Evolutionary conservation across 192 early-diverging fungal species (phyloP).

Genomic region (Paraglomus brasilianum): DNA sequence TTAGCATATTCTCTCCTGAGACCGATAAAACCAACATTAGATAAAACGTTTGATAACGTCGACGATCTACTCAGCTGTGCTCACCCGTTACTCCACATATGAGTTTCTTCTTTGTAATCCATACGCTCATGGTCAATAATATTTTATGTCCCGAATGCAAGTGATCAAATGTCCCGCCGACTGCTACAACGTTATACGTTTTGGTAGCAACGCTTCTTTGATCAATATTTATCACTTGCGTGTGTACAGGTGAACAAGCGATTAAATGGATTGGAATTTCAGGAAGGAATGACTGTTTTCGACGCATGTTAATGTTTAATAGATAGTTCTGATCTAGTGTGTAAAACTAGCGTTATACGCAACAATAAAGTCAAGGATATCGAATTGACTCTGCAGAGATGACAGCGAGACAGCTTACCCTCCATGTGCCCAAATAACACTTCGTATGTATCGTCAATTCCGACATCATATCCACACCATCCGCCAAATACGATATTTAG

Average conservation of each 20-base stretch:
- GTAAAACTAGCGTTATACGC: too few species aligned
- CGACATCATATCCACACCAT: slow-evolving; percentile 61
- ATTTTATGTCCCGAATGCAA: slow-evolving; percentile 95
- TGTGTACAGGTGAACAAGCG: too few species aligned
- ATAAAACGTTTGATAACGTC: not conserved
- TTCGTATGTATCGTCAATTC: slow-evolving; percentile 34
- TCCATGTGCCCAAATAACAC: slow-evolving; percentile 42
- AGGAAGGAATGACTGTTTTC: not conserved
- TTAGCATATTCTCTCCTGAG: slow-evolving; percentile 61
- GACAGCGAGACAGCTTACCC: slow-evolving; percentile 36
- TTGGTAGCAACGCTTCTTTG: slow-evolving; percentile 25
- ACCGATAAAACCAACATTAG: slow-evolving; percentile 17
- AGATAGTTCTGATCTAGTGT: slow-evolving; percentile 7
- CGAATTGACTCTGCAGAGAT: slow-evolving; percentile 15
- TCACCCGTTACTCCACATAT: slow-evolving; percentile 77
- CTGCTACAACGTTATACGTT: slow-evolving; percentile 54
- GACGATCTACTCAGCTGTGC: not conserved
- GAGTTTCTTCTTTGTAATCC: slow-evolving; percentile 61
- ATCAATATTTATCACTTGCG: too few species aligned
- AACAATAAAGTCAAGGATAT: slow-evolving; percentile 23
- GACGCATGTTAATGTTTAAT: slow-evolving; percentile 10
- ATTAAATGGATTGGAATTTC: slow-evolving; percentile 19
- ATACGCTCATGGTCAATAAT: slow-evolving; percentile 76
- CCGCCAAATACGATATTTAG: slow-evolving; percentile 59
- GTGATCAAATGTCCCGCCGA: slow-evolving; percentile 98